Evolutionary conservation across 2,329 filamentous ascomycete genomes (phyloP).

Genomic region (Diaporthe eres): DNA sequence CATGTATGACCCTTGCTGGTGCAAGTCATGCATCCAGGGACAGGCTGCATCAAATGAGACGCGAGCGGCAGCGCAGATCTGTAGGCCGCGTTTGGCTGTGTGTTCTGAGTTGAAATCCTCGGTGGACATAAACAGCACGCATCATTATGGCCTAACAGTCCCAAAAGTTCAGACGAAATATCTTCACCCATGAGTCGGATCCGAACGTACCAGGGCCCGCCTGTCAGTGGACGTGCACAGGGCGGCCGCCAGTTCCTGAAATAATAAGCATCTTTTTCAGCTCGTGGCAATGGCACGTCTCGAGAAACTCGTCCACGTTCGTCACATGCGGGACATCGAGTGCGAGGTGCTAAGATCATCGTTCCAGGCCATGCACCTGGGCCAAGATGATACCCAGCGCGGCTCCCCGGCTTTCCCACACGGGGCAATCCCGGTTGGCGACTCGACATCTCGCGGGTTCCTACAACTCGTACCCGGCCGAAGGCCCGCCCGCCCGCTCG

Average conservation of each 20-base stretch:
- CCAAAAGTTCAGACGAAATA: constrained; percentile 13
- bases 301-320: neutral
- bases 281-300: constrained; percentile 22
- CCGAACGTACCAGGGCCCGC: neutral
- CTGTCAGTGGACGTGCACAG: neutral
- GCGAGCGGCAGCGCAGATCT: constrained; percentile 14
- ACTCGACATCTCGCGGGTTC: neutral
- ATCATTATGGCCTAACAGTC: neutral
- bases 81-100: neutral
- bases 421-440: constrained; percentile 25
- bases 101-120: neutral
- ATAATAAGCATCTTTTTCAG: constrained; percentile 16
- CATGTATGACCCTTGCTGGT: constrained; percentile 24
- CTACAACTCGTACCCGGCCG: neutral
- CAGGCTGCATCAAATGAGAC: constrained; percentile 11
- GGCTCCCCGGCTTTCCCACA: constrained; percentile 2
- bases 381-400: constrained; percentile 8
- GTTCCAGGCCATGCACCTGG: constrained; percentile 9
- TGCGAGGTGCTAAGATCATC: constrained; percentile 2
- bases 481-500: constrained; percentile 16
- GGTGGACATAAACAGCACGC: constrained; percentile 6
- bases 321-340: neutral
- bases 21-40: constrained; percentile 20
- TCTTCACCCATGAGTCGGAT: constrained; percentile 1
- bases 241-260: constrained; percentile 14